Base-by-base conservation (phyloP, 1,139 yeast species). In the Nakaseomyces nivariensis region DNA sequence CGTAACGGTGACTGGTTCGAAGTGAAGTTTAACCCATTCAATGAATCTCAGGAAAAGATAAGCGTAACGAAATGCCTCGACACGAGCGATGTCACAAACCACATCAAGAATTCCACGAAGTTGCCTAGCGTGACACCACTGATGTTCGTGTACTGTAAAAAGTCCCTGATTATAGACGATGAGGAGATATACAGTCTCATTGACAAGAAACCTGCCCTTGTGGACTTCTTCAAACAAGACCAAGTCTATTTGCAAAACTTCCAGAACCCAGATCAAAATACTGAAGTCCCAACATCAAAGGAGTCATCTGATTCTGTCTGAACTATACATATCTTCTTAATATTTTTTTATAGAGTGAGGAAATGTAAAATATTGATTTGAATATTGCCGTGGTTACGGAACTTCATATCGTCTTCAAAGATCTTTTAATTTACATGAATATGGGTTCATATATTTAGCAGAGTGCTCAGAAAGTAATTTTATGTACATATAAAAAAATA, bases 51-150 rank as follows among this genome's bases (percentile, higher is more conserved):
- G 58, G 45, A 41, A 4, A 43, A 58, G 33, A 53, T 53, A 36
- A 52, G 55, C 34, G 54, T 55, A 24, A 54, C 51, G 29, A 51
- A 54, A 45, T 50, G 51, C 37, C 46, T 56, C 8, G 50, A 57
- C 1, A 53, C 55, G 6, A 38, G 33, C 1, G 58, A 58, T 42
- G 58, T 62, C 3, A 55, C 56, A 42, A 58, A 58, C 29, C 44
- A 55, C 5, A 54, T 62, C 27, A 58, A 52, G 34, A 54, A 54
- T 17, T 49, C 49, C 27, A 63, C 67, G 4, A 55, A 56, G 34
- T 49, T 45, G 31, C 57, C 65, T 4, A 62, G 60, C 45, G 61
- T 57, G 26, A 54, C 60, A 5, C 67, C 67, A 5, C 52, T 63
- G 22, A 58, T 63, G 62, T 61, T 63, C 44, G 54, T 58, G 17